Percentiles rank a stretch among this genome's conserved stretches.
Evolutionary conservation across 2,329 filamentous ascomycete species (phyloP).

Genomic region (Chrysosporium keratinophilum): DNA sequence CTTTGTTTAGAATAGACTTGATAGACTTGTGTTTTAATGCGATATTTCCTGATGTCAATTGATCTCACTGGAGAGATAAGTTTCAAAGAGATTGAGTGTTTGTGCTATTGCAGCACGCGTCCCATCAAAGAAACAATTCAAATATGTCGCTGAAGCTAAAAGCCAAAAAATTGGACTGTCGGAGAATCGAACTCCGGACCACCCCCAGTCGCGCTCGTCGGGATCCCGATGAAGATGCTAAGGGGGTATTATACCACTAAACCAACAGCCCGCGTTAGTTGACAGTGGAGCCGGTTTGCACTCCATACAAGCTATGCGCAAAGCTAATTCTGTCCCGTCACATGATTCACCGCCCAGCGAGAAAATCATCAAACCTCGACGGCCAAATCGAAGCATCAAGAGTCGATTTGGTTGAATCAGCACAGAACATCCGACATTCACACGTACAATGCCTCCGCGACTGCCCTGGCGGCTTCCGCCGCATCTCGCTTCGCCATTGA

Average conservation of each 20-base stretch:
- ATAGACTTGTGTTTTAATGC: background rate
- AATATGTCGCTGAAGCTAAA: background rate
- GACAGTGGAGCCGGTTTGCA: too few species aligned
- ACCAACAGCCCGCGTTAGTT: constrained; percentile 5
- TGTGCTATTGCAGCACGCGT: too few species aligned
- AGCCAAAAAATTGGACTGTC: constrained; percentile 10
- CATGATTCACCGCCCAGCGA: too few species aligned
- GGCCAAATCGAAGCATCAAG: too few species aligned
- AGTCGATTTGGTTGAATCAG: background rate
- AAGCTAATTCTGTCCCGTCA: too few species aligned
- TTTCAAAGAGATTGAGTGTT: background rate
- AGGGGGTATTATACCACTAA: constrained; percentile 14
- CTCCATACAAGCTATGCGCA: too few species aligned
- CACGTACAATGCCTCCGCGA: constrained; percentile 16
- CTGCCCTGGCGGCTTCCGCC: constrained; percentile 16
- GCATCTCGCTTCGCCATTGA: constrained; percentile 13
- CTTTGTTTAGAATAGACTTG: background rate
- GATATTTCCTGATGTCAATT: too few species aligned
- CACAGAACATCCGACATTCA: background rate
- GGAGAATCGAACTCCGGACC: constrained; percentile 20
- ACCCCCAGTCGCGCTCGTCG: constrained; percentile 9
- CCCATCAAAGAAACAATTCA: too few species aligned
- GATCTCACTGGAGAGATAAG: too few species aligned
- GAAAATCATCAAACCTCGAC: too few species aligned
- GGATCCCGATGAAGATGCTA: constrained; percentile 12